Evolutionary conservation across 108 stramenopile genomes (phyloP), one percentile per base, ranked within the genome.

Genomic region (Nitzschia inconspicua): DNA sequence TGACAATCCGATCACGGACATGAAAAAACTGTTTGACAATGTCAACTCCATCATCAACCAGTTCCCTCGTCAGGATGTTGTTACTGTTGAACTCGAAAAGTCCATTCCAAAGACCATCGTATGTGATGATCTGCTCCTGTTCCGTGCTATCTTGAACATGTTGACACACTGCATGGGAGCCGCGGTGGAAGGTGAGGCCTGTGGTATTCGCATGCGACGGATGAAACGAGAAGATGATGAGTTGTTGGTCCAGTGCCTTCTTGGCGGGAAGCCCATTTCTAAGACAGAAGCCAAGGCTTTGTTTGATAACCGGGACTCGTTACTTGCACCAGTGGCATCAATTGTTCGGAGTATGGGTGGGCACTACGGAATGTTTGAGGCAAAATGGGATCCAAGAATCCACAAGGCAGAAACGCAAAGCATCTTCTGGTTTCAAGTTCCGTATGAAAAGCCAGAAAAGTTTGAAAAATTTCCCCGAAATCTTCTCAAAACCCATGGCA

Each of bases 401-500:
- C 57, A 41, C 43, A 20, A 40, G 19, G 34, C 44, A 14, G 19
- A 11, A 3, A 11, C 43, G 9, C 57, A 58, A 42, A 37, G 63
- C 30, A 68, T 82, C 29, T 82, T 78, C 64, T 82, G 80, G 80
- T 78, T 82, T 41, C 47, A 73, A 22, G 26, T 82, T 62, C 80
- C 80, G 0, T 56, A 77, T 2, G 46, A 64, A 2, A 0, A 73
- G 10, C 74, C 78, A 3, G 23, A 56, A 4, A 10, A 53, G 36
- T 39, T 1, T 30, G 50, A 53, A 11, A 23, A 22, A 3, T 26
- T 9, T 9, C 5, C 4, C 20, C 26, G 30, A 9, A 50, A 20
- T 5, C 48, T 50, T 11, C 26, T 7, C 10, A 26, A 5, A 4
- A 25, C 19, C 3, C 19, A 29, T 8, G 11, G n/a, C 19, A 25